A percentile compares a stretch with the other conserved stretches of the same genome.
These are phyloP conservation scores for Aureobasidium sp. DNA, from an alignment of 2,329 filamentous ascomycete genomes.

Conservation along the genomic window DNA sequence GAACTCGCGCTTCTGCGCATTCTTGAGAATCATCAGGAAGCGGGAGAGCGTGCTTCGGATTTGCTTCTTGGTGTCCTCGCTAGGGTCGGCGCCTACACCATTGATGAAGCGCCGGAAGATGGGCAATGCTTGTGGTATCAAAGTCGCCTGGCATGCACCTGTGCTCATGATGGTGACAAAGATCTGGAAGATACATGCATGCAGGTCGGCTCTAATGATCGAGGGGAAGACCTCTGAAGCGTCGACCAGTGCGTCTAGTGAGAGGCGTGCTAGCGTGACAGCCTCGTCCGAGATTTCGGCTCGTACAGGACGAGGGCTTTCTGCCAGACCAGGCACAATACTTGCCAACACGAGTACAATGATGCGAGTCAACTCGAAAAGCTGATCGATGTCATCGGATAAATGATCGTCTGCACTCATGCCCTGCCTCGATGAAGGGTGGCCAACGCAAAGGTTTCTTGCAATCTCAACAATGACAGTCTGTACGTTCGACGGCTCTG, in stretches of 20 bases:
- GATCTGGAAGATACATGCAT: conserved; percentile 94
- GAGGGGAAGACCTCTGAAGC: conserved; percentile 92
- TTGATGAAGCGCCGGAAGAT: conserved; percentile 87
- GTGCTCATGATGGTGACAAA: conserved; percentile 90
- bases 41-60: conserved; percentile 74
- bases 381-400: conserved; percentile 93
- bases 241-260: conserved; percentile 83
- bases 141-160: conserved; percentile 75
- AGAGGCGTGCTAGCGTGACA: conserved; percentile 68
- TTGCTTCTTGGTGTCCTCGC: conserved; percentile 55
- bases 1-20: conserved; percentile 67
- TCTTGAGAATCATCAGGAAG: conserved; percentile 71
- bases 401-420: conserved; percentile 62
- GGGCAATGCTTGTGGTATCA: conserved; percentile 82
- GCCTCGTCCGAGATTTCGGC: conserved; percentile 74
- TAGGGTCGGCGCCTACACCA: conserved; percentile 52
- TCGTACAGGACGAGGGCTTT: conserved; percentile 35
- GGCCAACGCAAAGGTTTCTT: conserved; percentile 78
- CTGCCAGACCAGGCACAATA: conserved; percentile 73
- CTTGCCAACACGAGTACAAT: conserved; percentile 90
- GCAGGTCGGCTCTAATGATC: conserved; percentile 92
- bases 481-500: conserved; percentile 83
- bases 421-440: conserved; percentile 75
- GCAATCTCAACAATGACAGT: conserved; percentile 91
- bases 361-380: conserved; percentile 93